Percentiles rank a stretch among this genome's conserved stretches.
Evolutionary conservation across 306 rosid species (phyloP).

Genomic region (Cucurbita maxima): DNA sequence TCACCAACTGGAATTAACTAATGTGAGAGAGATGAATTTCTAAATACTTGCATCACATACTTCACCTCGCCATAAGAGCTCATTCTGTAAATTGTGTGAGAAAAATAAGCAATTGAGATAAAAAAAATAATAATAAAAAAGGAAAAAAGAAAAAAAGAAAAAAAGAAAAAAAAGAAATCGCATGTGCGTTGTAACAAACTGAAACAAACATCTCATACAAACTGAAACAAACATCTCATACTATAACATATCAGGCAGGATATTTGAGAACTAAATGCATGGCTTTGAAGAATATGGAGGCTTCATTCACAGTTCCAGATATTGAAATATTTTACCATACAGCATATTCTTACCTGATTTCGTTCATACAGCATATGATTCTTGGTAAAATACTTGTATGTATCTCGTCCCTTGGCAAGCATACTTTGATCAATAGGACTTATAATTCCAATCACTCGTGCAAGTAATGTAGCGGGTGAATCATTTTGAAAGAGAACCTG

Average conservation of each 20-base stretch:
- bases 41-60: not conserved
- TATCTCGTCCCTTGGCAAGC: conserved; percentile 92
- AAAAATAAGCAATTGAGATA: not conserved
- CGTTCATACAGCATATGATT: conserved; percentile 98
- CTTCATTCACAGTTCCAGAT: not conserved
- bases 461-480: conserved; percentile 90
- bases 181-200: not conserved
- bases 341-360: conserved; percentile 48
- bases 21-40: not conserved
- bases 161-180: not conserved
- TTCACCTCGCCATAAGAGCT: not conserved
- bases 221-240: not conserved
- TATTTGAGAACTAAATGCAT: not conserved
- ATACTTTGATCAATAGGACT: conserved; percentile 71
- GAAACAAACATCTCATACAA: not conserved
- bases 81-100: not conserved
- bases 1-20: not conserved
- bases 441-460: conserved; percentile 83
- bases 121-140: not conserved
- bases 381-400: conserved; percentile 79
- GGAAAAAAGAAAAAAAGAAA: not conserved
- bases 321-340: too few species aligned
- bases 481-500: conserved; percentile 95
- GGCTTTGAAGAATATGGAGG: conserved; percentile 3
- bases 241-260: not conserved